Evolutionary conservation across 495 filamentous ascomycete species (phyloP).

Genomic region (Elasticomyces elasticus): DNA sequence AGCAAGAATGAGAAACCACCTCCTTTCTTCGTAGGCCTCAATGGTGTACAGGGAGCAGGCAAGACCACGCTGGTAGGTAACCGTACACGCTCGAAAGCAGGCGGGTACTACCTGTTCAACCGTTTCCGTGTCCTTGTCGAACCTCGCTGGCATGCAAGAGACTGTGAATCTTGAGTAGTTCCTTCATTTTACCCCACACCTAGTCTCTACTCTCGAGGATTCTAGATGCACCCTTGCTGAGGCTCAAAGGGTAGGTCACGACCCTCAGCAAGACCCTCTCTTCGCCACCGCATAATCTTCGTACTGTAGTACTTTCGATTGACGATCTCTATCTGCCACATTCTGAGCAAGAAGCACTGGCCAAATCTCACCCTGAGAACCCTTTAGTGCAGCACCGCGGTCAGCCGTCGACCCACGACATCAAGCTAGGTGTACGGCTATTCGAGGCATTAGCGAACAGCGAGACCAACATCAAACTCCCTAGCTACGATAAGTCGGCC

Average conservation of each 20-base stretch:
- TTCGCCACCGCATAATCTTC: constrained; percentile 54
- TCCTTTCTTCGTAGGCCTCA: constrained; percentile 52
- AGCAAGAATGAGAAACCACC: constrained; percentile 32
- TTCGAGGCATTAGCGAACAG: constrained; percentile 51
- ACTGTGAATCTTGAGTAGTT: no score
- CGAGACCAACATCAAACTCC: constrained; percentile 48
- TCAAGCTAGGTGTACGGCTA: constrained; percentile 50
- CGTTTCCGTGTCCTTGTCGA: not conserved
- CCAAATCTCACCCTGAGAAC: constrained; percentile 55
- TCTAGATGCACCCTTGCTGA: not conserved
- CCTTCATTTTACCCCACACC: no score
- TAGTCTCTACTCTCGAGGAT: no score
- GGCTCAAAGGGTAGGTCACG: constrained; percentile 40
- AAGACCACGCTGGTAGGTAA: constrained; percentile 72
- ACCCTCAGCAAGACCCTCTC: constrained; percentile 56
- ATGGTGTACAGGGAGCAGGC: constrained; percentile 74
- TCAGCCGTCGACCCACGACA: constrained; percentile 78
- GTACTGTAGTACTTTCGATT: constrained; percentile 70
- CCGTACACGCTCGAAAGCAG: not conserved
- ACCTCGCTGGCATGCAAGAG: not conserved
- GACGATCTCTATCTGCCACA: constrained; percentile 85
- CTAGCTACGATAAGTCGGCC: constrained; percentile 74
- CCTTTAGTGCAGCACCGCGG: constrained; percentile 72
- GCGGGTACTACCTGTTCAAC: not conserved
- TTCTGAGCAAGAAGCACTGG: constrained; percentile 59